phyloP scores from a whole-genome alignment of 1,139 yeast genomes.

The Magnusiomyces sp. region DNA sequence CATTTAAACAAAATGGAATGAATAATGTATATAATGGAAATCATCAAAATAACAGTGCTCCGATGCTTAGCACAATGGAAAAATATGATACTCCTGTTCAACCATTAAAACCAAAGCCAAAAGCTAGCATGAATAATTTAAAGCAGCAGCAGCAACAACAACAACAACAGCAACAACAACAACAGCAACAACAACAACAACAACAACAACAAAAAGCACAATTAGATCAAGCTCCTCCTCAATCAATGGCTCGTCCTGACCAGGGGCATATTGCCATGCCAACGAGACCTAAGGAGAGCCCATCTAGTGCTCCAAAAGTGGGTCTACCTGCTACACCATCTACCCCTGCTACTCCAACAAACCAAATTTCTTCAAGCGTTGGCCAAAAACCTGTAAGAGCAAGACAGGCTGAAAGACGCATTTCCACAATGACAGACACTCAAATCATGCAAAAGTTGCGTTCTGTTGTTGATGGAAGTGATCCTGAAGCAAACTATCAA shows the following conservation, averaged over 20 bases:
- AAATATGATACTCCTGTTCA: constrained; percentile 15
- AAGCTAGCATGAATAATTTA: constrained; percentile 8
- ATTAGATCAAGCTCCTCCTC: background rate
- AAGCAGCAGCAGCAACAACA: background rate
- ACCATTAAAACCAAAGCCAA: constrained; percentile 17
- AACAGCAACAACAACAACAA: background rate
- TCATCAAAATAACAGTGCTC: background rate
- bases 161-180: background rate
- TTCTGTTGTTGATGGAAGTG: constrained; percentile 72
- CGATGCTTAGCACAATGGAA: constrained; percentile 3
- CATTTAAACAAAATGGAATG: background rate
- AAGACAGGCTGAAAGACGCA: constrained; percentile 42
- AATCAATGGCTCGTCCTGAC: too few relatives aligned
- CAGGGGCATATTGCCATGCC: too few relatives aligned
- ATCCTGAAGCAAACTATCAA: constrained; percentile 79
- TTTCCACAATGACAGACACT: constrained; percentile 71
- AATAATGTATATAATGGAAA: background rate
- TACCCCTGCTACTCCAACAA: background rate
- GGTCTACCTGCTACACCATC: background rate
- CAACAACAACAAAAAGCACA: background rate
- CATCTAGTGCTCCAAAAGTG: too few relatives aligned
- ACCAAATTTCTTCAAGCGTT: background rate
- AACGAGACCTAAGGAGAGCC: too few relatives aligned
- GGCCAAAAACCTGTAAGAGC: too few relatives aligned
- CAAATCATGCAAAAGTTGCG: constrained; percentile 79